Percentiles rank a stretch among this genome's conserved stretches.
Conservation (phyloP, 192 early-diverging fungal species). For the Umbelopsis sp. region DNA sequence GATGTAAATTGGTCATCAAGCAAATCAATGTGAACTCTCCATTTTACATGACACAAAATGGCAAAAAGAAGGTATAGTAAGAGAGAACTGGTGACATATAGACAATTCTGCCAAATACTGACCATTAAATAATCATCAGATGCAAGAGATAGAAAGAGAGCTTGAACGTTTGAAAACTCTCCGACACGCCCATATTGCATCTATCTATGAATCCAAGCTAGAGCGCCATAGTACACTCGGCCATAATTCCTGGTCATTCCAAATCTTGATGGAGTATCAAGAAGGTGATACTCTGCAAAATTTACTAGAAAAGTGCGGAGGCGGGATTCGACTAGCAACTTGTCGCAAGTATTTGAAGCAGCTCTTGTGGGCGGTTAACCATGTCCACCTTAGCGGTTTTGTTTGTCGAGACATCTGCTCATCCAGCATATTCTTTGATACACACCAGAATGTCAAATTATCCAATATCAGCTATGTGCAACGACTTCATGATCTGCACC, state of each 20-base stretch:
- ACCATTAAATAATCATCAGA: constrained; percentile 1
- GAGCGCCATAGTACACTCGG: constrained; percentile 34
- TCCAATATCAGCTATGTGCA: constrained; percentile 67
- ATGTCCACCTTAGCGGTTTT: constrained; percentile 67
- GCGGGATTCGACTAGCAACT: constrained; percentile 50
- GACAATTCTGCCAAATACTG: not conserved
- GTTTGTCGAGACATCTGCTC: constrained; percentile 60
- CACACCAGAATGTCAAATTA: constrained; percentile 57
- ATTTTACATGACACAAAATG: constrained; percentile 50
- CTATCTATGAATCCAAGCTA: constrained; percentile 59
- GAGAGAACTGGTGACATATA: too few species aligned
- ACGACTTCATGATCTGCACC: constrained; percentile 48
- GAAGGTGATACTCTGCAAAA: constrained; percentile 58
- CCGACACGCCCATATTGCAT: constrained; percentile 59
- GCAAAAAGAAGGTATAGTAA: constrained; percentile 46
- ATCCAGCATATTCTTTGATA: constrained; percentile 45
- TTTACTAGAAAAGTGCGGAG: constrained; percentile 65
- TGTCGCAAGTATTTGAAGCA: constrained; percentile 65
- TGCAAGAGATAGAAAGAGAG: constrained; percentile 61
- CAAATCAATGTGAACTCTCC: constrained; percentile 44
- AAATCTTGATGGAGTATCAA: constrained; percentile 57
- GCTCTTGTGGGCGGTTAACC: constrained; percentile 60
- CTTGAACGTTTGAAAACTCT: constrained; percentile 59
- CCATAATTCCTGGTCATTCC: constrained; percentile 38
- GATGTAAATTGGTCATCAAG: constrained; percentile 35